Percentiles rank a stretch among this genome's conserved stretches.
phyloP scores from a whole-genome alignment of 257 asterid genomes.

The Primulina eburnea region DNA sequence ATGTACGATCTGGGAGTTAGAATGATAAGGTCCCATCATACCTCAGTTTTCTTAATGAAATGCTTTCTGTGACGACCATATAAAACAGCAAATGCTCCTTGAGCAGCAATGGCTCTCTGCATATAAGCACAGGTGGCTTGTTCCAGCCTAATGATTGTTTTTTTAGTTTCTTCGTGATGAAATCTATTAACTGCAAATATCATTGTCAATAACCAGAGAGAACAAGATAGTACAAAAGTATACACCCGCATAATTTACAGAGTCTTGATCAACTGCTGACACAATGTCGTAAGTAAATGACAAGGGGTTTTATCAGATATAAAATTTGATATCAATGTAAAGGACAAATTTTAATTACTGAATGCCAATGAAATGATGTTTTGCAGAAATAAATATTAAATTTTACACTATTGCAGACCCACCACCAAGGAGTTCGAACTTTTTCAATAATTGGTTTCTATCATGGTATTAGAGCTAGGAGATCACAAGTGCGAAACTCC shows the following conservation, averaged over 20 bases:
- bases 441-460: too few species aligned
- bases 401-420: too few species aligned
- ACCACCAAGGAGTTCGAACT: too few species aligned
- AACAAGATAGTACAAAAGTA: conserved; percentile 1
- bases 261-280: too few species aligned
- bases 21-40: conserved; percentile 20
- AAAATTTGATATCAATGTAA: conserved; percentile 1
- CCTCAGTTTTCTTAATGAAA: conserved; percentile 73
- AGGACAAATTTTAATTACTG: too few species aligned
- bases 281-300: too few species aligned
- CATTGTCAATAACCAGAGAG: conserved; percentile 18
- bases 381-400: too few species aligned
- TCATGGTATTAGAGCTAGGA: too few species aligned
- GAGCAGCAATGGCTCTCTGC: conserved; percentile 53
- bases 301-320: background rate
- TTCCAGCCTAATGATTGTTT: conserved; percentile 73
- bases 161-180: conserved; percentile 43
- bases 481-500: too few species aligned
- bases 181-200: conserved; percentile 50
- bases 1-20: background rate
- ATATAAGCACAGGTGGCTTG: conserved; percentile 55
- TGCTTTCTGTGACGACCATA: conserved; percentile 46
- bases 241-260: background rate
- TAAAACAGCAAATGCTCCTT: conserved; percentile 71
- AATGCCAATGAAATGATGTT: too few species aligned